Evolutionary conservation across 2,329 filamentous ascomycete species (phyloP).

Genomic region (Davidsoniella neocaledoniae): DNA sequence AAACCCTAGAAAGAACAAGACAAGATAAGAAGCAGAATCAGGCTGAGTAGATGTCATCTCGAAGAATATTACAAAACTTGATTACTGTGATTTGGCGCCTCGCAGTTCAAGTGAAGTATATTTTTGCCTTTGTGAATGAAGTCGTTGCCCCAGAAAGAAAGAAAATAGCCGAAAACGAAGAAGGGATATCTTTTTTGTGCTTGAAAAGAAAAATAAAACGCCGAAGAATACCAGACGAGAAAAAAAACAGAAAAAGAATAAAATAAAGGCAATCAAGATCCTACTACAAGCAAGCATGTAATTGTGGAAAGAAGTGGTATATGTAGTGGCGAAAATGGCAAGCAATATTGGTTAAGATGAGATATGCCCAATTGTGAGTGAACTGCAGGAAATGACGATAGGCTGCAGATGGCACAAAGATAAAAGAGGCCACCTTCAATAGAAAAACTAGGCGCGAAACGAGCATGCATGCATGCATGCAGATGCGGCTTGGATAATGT

Average conservation of each 20-base stretch:
- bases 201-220: neutral
- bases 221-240: neutral
- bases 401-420: no score
- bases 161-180: slow-evolving; percentile 2
- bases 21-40: neutral
- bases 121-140: neutral
- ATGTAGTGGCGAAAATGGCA: no score
- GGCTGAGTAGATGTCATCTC: slow-evolving; percentile 2
- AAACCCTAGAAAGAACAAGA: neutral
- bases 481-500: no score
- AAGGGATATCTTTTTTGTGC: neutral
- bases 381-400: no score
- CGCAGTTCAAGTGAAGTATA: neutral
- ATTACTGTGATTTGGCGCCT: neutral
- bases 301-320: no score
- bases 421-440: no score
- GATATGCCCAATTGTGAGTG: no score
- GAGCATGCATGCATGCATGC: no score
- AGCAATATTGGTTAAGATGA: no score
- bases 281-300: no score
- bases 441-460: no score
- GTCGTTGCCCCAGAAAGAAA: neutral
- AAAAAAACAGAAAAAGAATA: neutral
- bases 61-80: neutral
- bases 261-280: neutral